A percentile compares a stretch with the other conserved stretches of the same genome.
phyloP scores from a whole-genome alignment of 345 rosid genomes.

The Capsella bursapastoris region DNA sequence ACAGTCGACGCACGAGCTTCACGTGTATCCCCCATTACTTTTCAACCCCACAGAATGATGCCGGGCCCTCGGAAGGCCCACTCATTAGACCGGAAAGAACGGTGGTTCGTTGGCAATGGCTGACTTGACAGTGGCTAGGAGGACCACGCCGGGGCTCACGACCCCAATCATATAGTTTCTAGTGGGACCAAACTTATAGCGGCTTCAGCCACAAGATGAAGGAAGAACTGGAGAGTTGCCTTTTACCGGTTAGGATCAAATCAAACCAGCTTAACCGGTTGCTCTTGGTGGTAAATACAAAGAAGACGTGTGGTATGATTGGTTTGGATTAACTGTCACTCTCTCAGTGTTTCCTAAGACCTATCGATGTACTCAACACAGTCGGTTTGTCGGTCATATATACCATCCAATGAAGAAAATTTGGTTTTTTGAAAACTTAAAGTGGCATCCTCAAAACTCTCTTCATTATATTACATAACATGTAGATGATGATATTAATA shows the following conservation, averaged over 20 bases:
- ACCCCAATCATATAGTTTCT: slow-evolving; percentile 36
- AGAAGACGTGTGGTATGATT: slow-evolving; percentile 36
- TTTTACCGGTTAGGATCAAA: slow-evolving; percentile 33
- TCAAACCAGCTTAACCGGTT: slow-evolving; percentile 31
- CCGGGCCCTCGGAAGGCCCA: slow-evolving; percentile 25
- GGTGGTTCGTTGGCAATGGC: slow-evolving; percentile 43
- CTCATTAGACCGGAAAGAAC: slow-evolving; percentile 31
- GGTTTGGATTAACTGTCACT: slow-evolving; percentile 25
- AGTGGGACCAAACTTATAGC: slow-evolving; percentile 36
- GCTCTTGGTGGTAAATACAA: neutral
- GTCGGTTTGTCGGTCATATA: slow-evolving; percentile 39
- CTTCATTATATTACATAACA: neutral
- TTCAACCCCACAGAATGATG: slow-evolving; percentile 32
- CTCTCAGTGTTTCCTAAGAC: slow-evolving; percentile 29
- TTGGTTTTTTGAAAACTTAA: neutral
- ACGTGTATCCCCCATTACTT: slow-evolving; percentile 37
- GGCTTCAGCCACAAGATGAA: slow-evolving; percentile 41
- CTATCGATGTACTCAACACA: slow-evolving; percentile 20
- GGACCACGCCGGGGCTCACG: slow-evolving; percentile 47
- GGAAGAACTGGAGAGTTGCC: slow-evolving; percentile 9
- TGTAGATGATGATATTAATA: neutral
- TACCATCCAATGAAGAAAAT: slow-evolving; percentile 2
- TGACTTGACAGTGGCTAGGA: slow-evolving; percentile 44
- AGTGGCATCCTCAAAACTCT: neutral
- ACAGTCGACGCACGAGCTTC: slow-evolving; percentile 33